These are phyloP conservation scores for Penicillium fimorum DNA, from an alignment of 495 filamentous ascomycete species.

Conservation along the genomic window DNA sequence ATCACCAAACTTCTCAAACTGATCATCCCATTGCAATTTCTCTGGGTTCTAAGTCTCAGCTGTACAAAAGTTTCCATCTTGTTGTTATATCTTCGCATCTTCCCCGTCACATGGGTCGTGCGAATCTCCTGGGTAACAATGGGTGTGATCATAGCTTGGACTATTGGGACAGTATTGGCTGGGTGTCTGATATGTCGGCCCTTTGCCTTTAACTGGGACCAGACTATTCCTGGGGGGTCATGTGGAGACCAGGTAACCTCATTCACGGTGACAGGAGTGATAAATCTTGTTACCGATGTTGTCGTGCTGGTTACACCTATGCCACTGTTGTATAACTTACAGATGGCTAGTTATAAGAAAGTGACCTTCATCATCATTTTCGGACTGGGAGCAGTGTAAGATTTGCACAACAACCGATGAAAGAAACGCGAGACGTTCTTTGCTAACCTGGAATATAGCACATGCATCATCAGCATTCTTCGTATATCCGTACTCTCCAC, in stretches of 20 bases:
- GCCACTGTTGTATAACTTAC: constrained; percentile 14
- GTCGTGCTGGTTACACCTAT: constrained; percentile 38
- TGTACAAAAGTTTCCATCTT: constrained; percentile 37
- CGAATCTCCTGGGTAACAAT: constrained; percentile 19
- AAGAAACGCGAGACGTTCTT: background rate
- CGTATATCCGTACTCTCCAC: background rate
- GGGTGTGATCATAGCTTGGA: constrained; percentile 24
- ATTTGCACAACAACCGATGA: background rate
- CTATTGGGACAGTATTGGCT: constrained; percentile 25
- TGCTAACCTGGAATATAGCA: background rate
- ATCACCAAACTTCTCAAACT: constrained; percentile 17
- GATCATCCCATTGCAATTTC: constrained; percentile 20
- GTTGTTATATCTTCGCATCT: constrained; percentile 35
- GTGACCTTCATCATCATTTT: background rate
- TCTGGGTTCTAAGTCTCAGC: constrained; percentile 23
- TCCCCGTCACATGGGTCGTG: constrained; percentile 21
- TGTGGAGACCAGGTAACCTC: constrained; percentile 44
- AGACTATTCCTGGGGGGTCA: constrained; percentile 35
- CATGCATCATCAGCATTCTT: constrained; percentile 1
- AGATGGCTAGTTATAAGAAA: background rate
- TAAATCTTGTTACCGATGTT: constrained; percentile 46
- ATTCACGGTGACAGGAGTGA: constrained; percentile 36
- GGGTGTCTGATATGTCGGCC: constrained; percentile 49
- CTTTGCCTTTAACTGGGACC: constrained; percentile 46
- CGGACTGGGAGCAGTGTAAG: background rate